Conservation (phyloP, 2,329 filamentous ascomycete genomes). For the Colletotrichum eremochloae region DNA sequence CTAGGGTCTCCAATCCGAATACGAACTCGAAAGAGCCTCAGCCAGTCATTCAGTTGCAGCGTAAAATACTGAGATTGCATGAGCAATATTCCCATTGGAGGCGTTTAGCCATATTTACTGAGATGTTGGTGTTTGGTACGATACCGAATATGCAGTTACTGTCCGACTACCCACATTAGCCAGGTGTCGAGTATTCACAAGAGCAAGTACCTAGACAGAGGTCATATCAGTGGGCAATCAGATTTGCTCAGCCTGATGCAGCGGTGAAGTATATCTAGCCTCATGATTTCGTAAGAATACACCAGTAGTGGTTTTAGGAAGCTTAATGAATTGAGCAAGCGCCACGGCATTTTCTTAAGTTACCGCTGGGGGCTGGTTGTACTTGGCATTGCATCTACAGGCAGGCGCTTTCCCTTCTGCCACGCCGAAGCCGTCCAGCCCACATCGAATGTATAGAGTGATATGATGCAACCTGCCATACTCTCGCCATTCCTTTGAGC, state of each 20-base stretch:
- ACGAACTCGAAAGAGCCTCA: slow-evolving; percentile 29
- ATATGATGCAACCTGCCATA: background rate
- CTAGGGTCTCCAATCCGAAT: slow-evolving; percentile 31
- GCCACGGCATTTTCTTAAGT: background rate
- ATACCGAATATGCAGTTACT: background rate
- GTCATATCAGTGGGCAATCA: background rate
- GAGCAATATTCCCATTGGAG: background rate
- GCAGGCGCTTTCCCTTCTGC: background rate
- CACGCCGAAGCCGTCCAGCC: background rate
- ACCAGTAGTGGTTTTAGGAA: background rate
- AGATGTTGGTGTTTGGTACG: background rate
- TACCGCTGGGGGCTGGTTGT: background rate
- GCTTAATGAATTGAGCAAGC: background rate
- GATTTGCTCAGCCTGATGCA: background rate
- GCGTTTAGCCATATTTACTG: background rate
- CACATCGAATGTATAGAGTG: background rate
- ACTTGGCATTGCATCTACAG: background rate
- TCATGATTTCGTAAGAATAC: background rate
- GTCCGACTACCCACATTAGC: background rate
- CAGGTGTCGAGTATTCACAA: background rate
- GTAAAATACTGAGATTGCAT: background rate
- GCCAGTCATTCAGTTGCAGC: background rate
- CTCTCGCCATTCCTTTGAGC: background rate
- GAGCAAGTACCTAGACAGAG: background rate
- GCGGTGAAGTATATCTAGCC: background rate